phyloP scores from a whole-genome alignment of 441 rosid genomes.

The Populus hybrid region DNA sequence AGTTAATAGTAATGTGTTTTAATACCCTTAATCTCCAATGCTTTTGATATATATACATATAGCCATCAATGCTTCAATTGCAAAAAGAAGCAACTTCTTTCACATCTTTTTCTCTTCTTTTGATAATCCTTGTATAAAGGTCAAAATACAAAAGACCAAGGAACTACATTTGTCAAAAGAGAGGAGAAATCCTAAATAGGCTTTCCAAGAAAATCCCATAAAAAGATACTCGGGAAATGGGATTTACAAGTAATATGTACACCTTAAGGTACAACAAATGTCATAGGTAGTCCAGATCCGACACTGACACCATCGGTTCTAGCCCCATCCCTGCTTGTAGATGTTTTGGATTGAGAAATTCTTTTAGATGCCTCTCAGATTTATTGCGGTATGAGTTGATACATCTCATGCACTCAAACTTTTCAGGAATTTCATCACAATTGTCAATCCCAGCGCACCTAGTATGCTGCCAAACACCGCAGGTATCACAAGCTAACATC shows the following conservation, averaged over 20 bases:
- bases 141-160: background rate
- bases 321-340: slow-evolving; percentile 15
- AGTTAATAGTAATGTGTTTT: background rate
- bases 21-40: background rate
- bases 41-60: too few species aligned
- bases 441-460: slow-evolving; percentile 65
- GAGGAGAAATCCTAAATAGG: background rate
- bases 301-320: slow-evolving; percentile 24
- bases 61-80: too few species aligned
- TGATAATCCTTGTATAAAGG: background rate
- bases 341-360: slow-evolving; percentile 18
- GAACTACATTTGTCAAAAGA: background rate
- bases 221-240: background rate
- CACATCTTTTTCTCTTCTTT: background rate
- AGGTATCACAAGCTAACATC: slow-evolving; percentile 69
- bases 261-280: slow-evolving; percentile 36
- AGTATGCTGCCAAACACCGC: slow-evolving; percentile 72
- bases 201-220: too few species aligned
- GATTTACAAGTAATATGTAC: slow-evolving; percentile 14
- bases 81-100: background rate
- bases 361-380: slow-evolving; percentile 23
- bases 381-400: slow-evolving; percentile 19
- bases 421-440: slow-evolving; percentile 37
- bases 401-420: slow-evolving; percentile 46
- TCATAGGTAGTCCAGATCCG: slow-evolving; percentile 20